Conservation (phyloP, 176 grass and related monocot species). For the Calamus simplicifolius region DNA sequence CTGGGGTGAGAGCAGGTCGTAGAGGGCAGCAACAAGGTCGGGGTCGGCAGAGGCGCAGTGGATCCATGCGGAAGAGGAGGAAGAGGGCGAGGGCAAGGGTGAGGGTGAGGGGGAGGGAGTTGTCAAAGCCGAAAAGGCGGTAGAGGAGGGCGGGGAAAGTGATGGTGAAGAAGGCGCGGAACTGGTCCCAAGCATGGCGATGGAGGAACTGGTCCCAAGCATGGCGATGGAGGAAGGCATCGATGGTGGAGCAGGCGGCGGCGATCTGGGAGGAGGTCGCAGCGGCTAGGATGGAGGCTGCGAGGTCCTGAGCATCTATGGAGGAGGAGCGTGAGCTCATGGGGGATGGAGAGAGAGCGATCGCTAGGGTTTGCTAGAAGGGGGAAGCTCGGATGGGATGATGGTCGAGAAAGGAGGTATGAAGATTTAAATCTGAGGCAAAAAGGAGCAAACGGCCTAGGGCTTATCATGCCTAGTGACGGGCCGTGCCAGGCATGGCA, state of each 20-base stretch:
- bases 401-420: background rate
- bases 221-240: conserved; percentile 51
- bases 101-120: conserved; percentile 20
- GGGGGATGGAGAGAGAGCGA: background rate
- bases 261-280: conserved; percentile 24
- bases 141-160: conserved; percentile 29
- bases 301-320: conserved; percentile 46
- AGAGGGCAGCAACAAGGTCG: conserved; percentile 28
- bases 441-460: conserved; percentile 22
- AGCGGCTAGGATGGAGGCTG: conserved; percentile 28
- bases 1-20: conserved; percentile 41
- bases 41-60: conserved; percentile 35
- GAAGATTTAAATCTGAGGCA: conserved; percentile 16
- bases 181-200: conserved; percentile 44
- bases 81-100: conserved; percentile 30
- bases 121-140: background rate
- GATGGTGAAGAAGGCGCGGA: conserved; percentile 67
- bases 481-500: too few relatives aligned
- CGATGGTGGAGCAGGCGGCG: conserved; percentile 18
- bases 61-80: conserved; percentile 46
- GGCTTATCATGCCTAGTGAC: too few relatives aligned
- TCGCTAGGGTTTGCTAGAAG: background rate
- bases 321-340: conserved; percentile 20
- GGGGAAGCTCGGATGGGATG: too few relatives aligned
- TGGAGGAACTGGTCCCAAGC: too few relatives aligned